Evolutionary conservation across 805 yeast genomes (phyloP), one percentile per base, ranked within the genome.

Genomic region (Barnettozyma populi): DNA sequence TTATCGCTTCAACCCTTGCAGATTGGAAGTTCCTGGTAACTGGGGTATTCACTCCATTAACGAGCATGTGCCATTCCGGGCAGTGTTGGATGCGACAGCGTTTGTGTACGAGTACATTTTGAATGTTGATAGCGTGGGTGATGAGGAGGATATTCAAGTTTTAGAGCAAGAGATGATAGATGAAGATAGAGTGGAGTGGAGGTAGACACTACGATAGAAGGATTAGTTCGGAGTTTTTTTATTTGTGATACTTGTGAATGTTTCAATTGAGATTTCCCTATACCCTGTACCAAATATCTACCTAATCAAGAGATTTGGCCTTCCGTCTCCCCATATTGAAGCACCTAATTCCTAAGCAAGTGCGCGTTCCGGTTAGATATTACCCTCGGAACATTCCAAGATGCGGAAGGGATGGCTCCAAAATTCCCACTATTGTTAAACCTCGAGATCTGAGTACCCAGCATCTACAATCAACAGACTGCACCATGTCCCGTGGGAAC

Each of bases 401-500:
- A 29, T 13, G 16, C 7, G 25, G 8, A 6, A 23, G 8, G 25
- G 7, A 23, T 6, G 16, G 13, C 13, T 25, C 29, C 29, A 25
- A 11, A 29, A 29, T 29, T 29, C 13, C 32, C 3, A 29, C 32
- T 4, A 14, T 29, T 3, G 3, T 13, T 7, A 29, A 29, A 9
- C 32, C n/a, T 13, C 13, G 32, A 29, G 13, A 11, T 13, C 16
- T 11, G 2, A 11, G 32, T 29, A 29, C 9, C 13, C 16, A 11
- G 16, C 32, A 29, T 29, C 32, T 5, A 13, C 32, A 4, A 29
- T 14, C 32, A 29, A 29, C 16, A 9, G 13, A 29, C 37, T 5
- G 11, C 37, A 18, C 14, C 16, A 90, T 92, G 97, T 84, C 96
- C 45, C 79, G 99, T 73, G 99, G 99, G 29, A 94, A 92, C 67